Percentiles rank a stretch among this genome's conserved stretches.
Evolutionary conservation across 495 filamentous ascomycete species (phyloP).

Genomic region (Peziza echinospora): DNA sequence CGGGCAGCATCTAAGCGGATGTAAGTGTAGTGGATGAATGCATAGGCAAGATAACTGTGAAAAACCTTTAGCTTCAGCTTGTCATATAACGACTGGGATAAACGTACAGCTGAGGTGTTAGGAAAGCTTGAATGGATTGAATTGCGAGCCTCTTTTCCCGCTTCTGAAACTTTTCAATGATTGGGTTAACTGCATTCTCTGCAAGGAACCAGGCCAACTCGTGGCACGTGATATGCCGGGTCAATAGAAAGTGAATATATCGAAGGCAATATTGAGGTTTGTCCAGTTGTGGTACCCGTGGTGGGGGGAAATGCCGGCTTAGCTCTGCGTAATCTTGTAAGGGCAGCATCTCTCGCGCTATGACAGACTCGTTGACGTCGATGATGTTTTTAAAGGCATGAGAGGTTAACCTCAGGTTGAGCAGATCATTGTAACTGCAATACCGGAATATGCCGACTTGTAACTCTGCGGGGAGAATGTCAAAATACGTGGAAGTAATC

Average conservation of each 20-base stretch:
- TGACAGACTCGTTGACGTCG: conserved; percentile 13
- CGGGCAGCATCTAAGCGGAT: conserved; percentile 16
- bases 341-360: conserved; percentile 9
- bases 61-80: background rate
- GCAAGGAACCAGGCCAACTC: conserved; percentile 16
- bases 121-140: conserved; percentile 9
- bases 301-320: conserved; percentile 17
- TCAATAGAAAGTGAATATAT: conserved; percentile 16
- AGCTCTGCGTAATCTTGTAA: conserved; percentile 10
- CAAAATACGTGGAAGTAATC: conserved; percentile 9
- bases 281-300: conserved; percentile 3
- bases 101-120: conserved; percentile 15
- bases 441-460: conserved; percentile 17
- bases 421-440: conserved; percentile 10
- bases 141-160: conserved; percentile 10
- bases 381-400: conserved; percentile 18
- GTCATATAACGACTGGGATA: background rate
- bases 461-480: conserved; percentile 18
- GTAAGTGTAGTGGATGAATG: conserved; percentile 17
- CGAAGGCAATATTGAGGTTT: conserved; percentile 7
- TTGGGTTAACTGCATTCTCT: conserved; percentile 12
- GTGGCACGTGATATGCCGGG: conserved; percentile 14
- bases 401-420: conserved; percentile 15
- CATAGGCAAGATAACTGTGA: conserved; percentile 9
- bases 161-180: background rate